Evolutionary conservation across 1,284 basidiomycete genomes (phyloP).

Genomic region (Heliocybe sulcata): DNA sequence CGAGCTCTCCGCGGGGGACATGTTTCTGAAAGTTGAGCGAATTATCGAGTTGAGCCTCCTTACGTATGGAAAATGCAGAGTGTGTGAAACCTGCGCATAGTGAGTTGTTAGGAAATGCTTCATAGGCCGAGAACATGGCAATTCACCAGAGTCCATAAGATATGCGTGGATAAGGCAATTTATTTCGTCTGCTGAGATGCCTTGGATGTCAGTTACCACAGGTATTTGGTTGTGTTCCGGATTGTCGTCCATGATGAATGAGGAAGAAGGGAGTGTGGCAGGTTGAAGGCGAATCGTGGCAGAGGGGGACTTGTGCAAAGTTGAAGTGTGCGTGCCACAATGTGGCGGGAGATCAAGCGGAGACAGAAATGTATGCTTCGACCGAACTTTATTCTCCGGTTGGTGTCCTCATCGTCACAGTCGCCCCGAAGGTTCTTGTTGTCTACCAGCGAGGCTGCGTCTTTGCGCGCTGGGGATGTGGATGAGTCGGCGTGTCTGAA

Average conservation of each 20-base stretch:
- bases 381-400: not conserved
- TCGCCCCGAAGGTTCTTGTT: not conserved
- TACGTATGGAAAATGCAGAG: conserved; percentile 67
- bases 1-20: conserved; percentile 75
- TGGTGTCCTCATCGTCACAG: not conserved
- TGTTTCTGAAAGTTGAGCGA: conserved; percentile 61
- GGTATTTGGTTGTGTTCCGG: conserved; percentile 20
- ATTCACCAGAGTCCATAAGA: conserved; percentile 68
- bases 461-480: not conserved
- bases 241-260: not conserved
- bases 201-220: conserved; percentile 36
- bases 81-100: conserved; percentile 59
- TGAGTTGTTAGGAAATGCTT: not conserved
- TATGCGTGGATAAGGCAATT: conserved; percentile 82
- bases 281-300: not conserved
- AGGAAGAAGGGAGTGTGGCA: not conserved
- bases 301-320: not conserved
- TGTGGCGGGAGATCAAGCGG: conserved; percentile 1
- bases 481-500: not conserved
- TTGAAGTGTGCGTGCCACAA: conserved; percentile 1
- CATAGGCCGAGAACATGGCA: not conserved
- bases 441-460: not conserved
- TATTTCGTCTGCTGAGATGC: conserved; percentile 70
- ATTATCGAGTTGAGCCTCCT: conserved; percentile 61
- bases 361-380: not conserved